Conservation (phyloP, 2,329 filamentous ascomycete species). For the Aureobasidium melanogenum region DNA sequence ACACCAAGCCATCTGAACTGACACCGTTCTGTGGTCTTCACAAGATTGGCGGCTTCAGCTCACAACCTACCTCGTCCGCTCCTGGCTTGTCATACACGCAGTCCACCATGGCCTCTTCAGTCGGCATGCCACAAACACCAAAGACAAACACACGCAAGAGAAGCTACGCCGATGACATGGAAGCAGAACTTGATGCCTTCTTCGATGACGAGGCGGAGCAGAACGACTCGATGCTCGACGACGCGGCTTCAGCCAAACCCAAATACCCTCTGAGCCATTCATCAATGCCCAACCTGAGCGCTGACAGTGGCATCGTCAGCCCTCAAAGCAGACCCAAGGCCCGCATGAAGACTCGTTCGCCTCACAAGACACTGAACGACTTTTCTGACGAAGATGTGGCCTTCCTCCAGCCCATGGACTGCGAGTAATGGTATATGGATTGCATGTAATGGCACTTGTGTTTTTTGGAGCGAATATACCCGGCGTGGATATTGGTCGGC, state of each 20-base stretch:
- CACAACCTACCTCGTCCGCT: slow-evolving; percentile 40
- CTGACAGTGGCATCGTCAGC: neutral
- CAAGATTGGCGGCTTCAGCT: slow-evolving; percentile 60
- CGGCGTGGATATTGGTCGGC: neutral
- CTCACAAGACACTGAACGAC: neutral
- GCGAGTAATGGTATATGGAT: neutral
- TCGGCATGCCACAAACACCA: slow-evolving; percentile 23
- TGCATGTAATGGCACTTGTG: neutral
- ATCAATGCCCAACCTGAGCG: neutral
- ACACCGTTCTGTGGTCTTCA: slow-evolving; percentile 74
- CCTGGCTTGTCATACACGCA: slow-evolving; percentile 27
- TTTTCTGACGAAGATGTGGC: slow-evolving; percentile 10
- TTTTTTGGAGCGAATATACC: neutral
- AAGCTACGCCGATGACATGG: slow-evolving; percentile 28
- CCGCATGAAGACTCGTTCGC: slow-evolving; percentile 1
- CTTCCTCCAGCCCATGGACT: slow-evolving; percentile 13
- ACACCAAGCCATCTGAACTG: slow-evolving; percentile 47
- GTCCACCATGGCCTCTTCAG: slow-evolving; percentile 30
- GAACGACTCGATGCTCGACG: neutral
- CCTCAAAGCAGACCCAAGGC: slow-evolving; percentile 11
- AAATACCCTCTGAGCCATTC: slow-evolving; percentile 4
- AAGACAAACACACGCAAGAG: slow-evolving; percentile 21
- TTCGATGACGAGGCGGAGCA: slow-evolving; percentile 19
- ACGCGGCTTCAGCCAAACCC: neutral
- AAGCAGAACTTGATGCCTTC: slow-evolving; percentile 27